phyloP scores from a whole-genome alignment of 192 early-diverging fungal species.

The Rhizophagus clarus region DNA sequence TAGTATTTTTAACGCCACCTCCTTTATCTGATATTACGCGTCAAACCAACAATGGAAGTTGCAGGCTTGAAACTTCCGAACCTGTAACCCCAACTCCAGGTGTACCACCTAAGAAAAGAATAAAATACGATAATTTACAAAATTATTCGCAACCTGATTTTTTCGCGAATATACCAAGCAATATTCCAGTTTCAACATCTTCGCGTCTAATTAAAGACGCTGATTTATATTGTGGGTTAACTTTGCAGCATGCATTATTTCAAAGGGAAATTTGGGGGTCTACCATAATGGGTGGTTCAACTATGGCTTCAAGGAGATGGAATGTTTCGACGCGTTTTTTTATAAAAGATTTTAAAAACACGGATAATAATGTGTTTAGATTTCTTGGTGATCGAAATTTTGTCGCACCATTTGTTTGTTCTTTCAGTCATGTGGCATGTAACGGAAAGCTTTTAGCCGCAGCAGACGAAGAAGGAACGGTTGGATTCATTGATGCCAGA shows the following conservation, averaged over 20 bases:
- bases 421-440: slow-evolving; percentile 35
- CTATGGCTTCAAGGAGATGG: slow-evolving; percentile 8
- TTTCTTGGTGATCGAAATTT: slow-evolving; percentile 19
- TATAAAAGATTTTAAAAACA: slow-evolving; percentile 28
- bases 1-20: background rate
- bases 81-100: background rate
- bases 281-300: background rate
- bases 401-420: slow-evolving; percentile 28
- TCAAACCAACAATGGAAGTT: background rate
- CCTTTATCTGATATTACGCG: slow-evolving; percentile 11
- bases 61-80: background rate
- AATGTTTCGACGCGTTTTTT: slow-evolving; percentile 23
- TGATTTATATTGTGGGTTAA: background rate
- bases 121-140: background rate
- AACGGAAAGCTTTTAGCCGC: slow-evolving; percentile 61
- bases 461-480: slow-evolving; percentile 62
- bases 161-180: background rate
- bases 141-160: background rate
- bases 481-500: slow-evolving; percentile 57
- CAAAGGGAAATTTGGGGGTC: slow-evolving; percentile 25
- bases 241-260: background rate
- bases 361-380: slow-evolving; percentile 16
- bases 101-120: slow-evolving; percentile 7
- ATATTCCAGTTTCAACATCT: background rate
- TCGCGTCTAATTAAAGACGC: background rate